These are phyloP conservation scores for Xylaria sp. DNA, from an alignment of 2,329 filamentous ascomycete species.

Conservation along the genomic window DNA sequence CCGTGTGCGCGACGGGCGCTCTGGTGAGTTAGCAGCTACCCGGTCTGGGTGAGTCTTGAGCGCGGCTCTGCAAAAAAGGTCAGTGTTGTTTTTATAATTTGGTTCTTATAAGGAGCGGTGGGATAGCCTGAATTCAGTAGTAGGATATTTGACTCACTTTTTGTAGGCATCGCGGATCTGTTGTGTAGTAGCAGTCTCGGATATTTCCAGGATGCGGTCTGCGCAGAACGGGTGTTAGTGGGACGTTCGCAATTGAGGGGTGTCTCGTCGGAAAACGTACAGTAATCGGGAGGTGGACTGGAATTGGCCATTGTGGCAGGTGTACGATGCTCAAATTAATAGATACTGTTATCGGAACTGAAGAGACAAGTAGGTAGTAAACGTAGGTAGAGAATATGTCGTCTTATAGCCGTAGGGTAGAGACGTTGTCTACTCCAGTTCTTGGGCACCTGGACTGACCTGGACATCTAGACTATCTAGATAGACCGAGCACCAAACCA, in stretches of 20 bases:
- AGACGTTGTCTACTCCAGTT: not conserved
- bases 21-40: constrained; percentile 81
- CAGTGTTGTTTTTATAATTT: not conserved
- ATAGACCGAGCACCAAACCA: too few relatives aligned
- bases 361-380: not conserved
- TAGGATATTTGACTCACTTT: constrained; percentile 64
- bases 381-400: not conserved
- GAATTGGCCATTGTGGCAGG: constrained; percentile 43
- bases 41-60: constrained; percentile 94
- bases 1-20: constrained; percentile 80
- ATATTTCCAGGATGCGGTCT: constrained; percentile 78
- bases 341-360: not conserved
- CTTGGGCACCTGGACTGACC: not conserved
- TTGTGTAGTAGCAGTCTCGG: constrained; percentile 75
- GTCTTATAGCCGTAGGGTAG: not conserved
- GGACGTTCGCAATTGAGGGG: constrained; percentile 23
- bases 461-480: too few relatives aligned
- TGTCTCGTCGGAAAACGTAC: constrained; percentile 48
- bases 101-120: too few relatives aligned
- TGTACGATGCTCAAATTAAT: constrained; percentile 30
- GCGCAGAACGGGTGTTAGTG: constrained; percentile 30
- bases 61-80: constrained; percentile 68
- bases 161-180: constrained; percentile 97
- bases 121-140: too few relatives aligned
- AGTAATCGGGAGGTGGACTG: constrained; percentile 62